Evolutionary conservation across 169 alveolate genomes (phyloP), one percentile per base, ranked within the genome.

Genomic region (Prorocentrum cordatum): DNA sequence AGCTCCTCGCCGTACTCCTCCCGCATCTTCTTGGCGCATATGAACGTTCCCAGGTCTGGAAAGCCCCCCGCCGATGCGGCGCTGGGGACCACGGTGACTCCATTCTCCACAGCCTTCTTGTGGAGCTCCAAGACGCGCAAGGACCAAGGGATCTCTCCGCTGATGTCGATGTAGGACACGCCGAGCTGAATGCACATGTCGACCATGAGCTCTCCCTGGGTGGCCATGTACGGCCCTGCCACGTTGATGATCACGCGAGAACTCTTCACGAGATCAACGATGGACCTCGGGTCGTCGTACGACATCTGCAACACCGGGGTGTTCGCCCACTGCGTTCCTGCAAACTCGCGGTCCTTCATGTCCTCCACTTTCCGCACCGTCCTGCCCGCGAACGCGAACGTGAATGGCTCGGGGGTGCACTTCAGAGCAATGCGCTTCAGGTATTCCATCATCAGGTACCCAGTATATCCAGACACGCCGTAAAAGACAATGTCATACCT

Each of bases 381-480:
- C 20, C 89, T 35, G 22, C 89, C 89, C 24, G 89, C 89, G 31
- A 79, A 62, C 26, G 89, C 89, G 58, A 79, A 79, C 24, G 89
- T 79, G 50, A 79, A 79, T 42, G 61, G 66, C 66, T 79, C 89
- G 14, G 62, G 77, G 22, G 39, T 79, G 38, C 79, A 18, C 38
- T 35, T 47, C 67, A 79, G 35, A 24, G 89, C 89, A 2, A 77
- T 79, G 42, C 89, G 26, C 35, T 79, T 79, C 47, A 79, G 39
- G 47, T 79, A 79, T 66, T 61, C 42, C 31, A 79, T 79, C 89
- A 79, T 79, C 50, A 79, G 66, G 47, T 79, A 79, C 50, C 89
- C 89, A 20, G 89, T 79, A 77, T 79, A 79, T 7, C 89, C 89
- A 6, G 89, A 79, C 31, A 79, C 89, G 18, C 89, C 89, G 39